Percentiles rank a stretch among this genome's conserved stretches.
phyloP scores from a whole-genome alignment of 2,329 filamentous ascomycete species.

The Pyrenochaeta sp. region DNA sequence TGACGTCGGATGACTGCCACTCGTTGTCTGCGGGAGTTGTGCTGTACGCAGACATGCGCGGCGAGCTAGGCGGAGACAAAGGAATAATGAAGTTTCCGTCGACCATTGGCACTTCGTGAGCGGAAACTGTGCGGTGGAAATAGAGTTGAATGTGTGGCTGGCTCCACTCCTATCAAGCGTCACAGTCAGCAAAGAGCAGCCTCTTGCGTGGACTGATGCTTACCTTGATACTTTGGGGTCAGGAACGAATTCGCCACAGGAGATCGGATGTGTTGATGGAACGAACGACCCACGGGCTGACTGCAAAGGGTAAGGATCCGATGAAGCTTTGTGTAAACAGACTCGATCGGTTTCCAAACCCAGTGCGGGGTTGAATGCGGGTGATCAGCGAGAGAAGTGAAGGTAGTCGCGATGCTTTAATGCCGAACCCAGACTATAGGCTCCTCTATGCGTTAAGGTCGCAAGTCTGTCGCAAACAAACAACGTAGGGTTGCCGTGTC shows the following conservation, averaged over 20 bases:
- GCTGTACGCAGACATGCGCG: slow-evolving; percentile 59
- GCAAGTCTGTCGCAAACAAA: slow-evolving; percentile 35
- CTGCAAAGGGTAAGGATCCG: slow-evolving; percentile 32
- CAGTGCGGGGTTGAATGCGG: slow-evolving; percentile 42
- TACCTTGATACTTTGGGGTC: slow-evolving; percentile 11
- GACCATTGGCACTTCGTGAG: slow-evolving; percentile 50
- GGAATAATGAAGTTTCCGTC: slow-evolving; percentile 56
- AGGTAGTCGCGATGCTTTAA: slow-evolving; percentile 33
- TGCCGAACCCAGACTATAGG: slow-evolving; percentile 28
- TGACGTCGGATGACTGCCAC: slow-evolving; percentile 51
- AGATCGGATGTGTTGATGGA: slow-evolving; percentile 6
- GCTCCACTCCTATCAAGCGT: slow-evolving; percentile 29
- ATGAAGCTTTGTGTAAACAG: slow-evolving; percentile 30
- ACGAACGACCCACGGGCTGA: slow-evolving; percentile 24
- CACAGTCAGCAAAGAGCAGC: slow-evolving; percentile 26
- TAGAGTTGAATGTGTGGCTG: slow-evolving; percentile 30
- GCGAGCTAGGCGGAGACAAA: slow-evolving; percentile 59
- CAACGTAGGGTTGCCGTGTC: slow-evolving; percentile 28
- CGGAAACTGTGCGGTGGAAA: slow-evolving; percentile 22
- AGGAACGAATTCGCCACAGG: slow-evolving; percentile 9
- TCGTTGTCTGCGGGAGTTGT: slow-evolving; percentile 52
- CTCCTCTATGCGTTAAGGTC: slow-evolving; percentile 31
- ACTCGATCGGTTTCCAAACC: slow-evolving; percentile 36
- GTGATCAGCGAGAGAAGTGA: slow-evolving; percentile 37
- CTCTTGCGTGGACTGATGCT: slow-evolving; percentile 5